Conservation (phyloP, 2,329 filamentous ascomycete species). For the Chalara sp. region DNA sequence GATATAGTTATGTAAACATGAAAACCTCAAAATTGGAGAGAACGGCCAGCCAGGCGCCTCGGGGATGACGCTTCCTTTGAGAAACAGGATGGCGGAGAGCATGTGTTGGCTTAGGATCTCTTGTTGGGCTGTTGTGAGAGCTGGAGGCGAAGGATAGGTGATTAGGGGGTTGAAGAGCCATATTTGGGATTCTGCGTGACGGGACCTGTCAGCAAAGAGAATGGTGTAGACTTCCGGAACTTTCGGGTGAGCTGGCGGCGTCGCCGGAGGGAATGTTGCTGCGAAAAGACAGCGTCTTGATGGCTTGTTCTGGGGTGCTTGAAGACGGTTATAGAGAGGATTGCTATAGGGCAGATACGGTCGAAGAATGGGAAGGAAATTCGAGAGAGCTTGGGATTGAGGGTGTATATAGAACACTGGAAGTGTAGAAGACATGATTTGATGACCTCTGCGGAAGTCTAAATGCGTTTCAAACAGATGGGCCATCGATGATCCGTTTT, state of each 20-base stretch:
- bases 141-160: neutral
- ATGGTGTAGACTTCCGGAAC: conserved; percentile 17
- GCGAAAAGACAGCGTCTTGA: conserved; percentile 23
- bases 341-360: conserved; percentile 22
- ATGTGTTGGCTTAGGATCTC: conserved; percentile 10
- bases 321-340: conserved; percentile 21
- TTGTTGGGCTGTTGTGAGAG: conserved; percentile 6
- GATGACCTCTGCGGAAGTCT: no score
- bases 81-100: conserved; percentile 10
- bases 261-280: conserved; percentile 16
- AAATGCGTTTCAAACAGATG: no score
- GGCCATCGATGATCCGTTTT: no score
- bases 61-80: conserved; percentile 15
- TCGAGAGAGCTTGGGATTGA: conserved; percentile 13
- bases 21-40: conserved; percentile 16
- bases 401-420: conserved; percentile 10
- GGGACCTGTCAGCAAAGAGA: conserved; percentile 24
- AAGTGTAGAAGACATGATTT: neutral
- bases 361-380: conserved; percentile 17
- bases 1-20: conserved; percentile 16
- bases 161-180: conserved; percentile 24
- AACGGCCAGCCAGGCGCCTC: conserved; percentile 26
- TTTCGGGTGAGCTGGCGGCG: neutral
- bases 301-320: conserved; percentile 22
- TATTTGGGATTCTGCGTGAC: conserved; percentile 23